Conservation (phyloP, 2,329 filamentous ascomycete genomes). For the Exserohilum rostratum region DNA sequence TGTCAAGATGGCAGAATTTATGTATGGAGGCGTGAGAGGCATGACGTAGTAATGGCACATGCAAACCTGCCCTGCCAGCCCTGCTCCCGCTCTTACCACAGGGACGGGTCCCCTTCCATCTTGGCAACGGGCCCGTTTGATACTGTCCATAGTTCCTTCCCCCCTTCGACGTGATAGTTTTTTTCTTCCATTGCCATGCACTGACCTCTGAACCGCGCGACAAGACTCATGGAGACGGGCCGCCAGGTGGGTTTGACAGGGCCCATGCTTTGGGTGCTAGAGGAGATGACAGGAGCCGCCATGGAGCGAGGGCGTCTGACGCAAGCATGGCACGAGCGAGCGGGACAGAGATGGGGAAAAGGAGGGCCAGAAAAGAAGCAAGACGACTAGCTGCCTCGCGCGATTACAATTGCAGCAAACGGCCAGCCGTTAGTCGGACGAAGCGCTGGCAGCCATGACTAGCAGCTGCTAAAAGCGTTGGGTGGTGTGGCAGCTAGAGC, state of each 20-base stretch:
- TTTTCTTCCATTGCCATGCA: not conserved
- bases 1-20: constrained; percentile 17
- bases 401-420: too few species aligned
- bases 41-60: constrained; percentile 25
- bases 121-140: constrained; percentile 5
- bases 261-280: not conserved
- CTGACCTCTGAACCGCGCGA: not conserved
- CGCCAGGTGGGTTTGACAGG: not conserved
- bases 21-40: constrained; percentile 16
- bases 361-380: not conserved
- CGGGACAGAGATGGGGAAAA: not conserved
- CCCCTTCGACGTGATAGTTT: not conserved
- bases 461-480: too few species aligned
- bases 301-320: not conserved
- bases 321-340: not conserved
- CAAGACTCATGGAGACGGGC: not conserved
- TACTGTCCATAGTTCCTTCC: not conserved
- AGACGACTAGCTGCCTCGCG: too few species aligned
- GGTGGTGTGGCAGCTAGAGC: too few species aligned
- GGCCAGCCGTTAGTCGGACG: too few species aligned
- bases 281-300: constrained; percentile 2
- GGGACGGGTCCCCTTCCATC: constrained; percentile 3
- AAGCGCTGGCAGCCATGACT: too few species aligned
- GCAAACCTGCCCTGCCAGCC: constrained; percentile 14
- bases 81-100: constrained; percentile 10